phyloP scores from a whole-genome alignment of 140 eudicot species.

The Ambrosia hybrid region DNA sequence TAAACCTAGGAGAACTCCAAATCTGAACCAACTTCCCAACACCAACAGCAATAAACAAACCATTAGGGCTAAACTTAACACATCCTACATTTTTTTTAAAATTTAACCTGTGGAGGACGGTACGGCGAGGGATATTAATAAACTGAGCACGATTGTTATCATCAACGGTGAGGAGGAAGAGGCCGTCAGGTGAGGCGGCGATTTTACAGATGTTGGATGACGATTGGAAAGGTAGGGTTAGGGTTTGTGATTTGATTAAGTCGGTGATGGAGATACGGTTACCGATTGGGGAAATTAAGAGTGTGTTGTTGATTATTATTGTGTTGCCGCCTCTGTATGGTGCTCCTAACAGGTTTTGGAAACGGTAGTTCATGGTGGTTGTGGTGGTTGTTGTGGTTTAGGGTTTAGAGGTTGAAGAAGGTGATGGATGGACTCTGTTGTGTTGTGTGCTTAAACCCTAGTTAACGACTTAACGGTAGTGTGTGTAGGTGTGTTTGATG shows the following conservation, averaged over 20 bases:
- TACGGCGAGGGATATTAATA: slow-evolving; percentile 75
- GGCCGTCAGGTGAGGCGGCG: slow-evolving; percentile 83
- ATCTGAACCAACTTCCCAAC: slow-evolving; percentile 70
- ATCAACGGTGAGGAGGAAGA: slow-evolving; percentile 74
- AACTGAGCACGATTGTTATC: slow-evolving; percentile 71
- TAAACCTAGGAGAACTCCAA: slow-evolving; percentile 89
- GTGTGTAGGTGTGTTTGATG: too few species aligned
- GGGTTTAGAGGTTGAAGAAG: background rate
- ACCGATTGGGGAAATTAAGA: slow-evolving; percentile 70
- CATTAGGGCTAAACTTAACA: slow-evolving; percentile 70
- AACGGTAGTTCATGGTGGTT: slow-evolving; percentile 74
- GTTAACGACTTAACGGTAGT: too few species aligned
- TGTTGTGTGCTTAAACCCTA: background rate
- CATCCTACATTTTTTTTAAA: slow-evolving; percentile 42
- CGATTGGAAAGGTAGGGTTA: slow-evolving; percentile 71
- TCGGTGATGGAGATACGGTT: slow-evolving; percentile 91
- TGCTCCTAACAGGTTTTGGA: slow-evolving; percentile 90
- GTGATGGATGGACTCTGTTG: background rate
- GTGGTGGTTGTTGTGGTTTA: background rate
- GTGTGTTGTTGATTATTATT: slow-evolving; percentile 48
- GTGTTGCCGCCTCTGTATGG: slow-evolving; percentile 94
- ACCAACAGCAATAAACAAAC: slow-evolving; percentile 68
- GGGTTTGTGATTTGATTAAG: slow-evolving; percentile 78
- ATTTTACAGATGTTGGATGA: slow-evolving; percentile 72
- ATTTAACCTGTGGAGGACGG: slow-evolving; percentile 71